phyloP scores from a whole-genome alignment of 2,329 filamentous ascomycete genomes.

The Colletotrichum sp. region DNA sequence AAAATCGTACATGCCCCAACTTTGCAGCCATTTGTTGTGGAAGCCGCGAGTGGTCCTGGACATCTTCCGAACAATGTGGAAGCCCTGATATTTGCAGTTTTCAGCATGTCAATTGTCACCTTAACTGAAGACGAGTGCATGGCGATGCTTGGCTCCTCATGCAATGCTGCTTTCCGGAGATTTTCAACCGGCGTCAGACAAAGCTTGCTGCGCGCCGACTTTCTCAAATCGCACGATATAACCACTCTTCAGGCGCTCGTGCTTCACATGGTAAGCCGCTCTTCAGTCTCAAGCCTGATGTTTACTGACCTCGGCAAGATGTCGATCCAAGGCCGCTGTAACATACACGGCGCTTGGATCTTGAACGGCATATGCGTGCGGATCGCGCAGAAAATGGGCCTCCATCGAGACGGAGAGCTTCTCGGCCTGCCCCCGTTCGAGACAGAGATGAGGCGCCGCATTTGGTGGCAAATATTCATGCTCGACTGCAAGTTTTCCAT shows the following conservation, averaged over 20 bases:
- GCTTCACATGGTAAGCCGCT: constrained; percentile 53
- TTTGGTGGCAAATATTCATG: constrained; percentile 70
- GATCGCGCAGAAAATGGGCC: constrained; percentile 70
- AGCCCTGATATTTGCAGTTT: constrained; percentile 69
- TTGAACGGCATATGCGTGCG: constrained; percentile 65
- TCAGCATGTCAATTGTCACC: constrained; percentile 61
- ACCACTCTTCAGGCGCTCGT: constrained; percentile 63
- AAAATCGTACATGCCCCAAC: constrained; percentile 76
- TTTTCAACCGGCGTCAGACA: constrained; percentile 57
- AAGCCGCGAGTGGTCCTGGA: constrained; percentile 29
- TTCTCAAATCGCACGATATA: constrained; percentile 63
- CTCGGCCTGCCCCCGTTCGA: constrained; percentile 65
- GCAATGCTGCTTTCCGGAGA: constrained; percentile 52
- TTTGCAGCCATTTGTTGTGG: constrained; percentile 32
- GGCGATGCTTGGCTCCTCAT: constrained; percentile 50
- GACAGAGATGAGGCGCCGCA: constrained; percentile 67
- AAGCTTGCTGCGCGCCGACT: constrained; percentile 56
- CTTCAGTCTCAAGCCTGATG: too few species aligned
- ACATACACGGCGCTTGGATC: constrained; percentile 64
- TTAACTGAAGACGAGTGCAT: constrained; percentile 63
- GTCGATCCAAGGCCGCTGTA: constrained; percentile 61
- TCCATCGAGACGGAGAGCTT: constrained; percentile 65
- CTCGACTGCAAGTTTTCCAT: constrained; percentile 62
- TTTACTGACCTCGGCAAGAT: constrained; percentile 41
- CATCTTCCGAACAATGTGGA: constrained; percentile 39